Evolutionary conservation across 768 basidiomycete species (phyloP), one percentile per base, ranked within the genome.

Genomic region (Arthromyces matolae): DNA sequence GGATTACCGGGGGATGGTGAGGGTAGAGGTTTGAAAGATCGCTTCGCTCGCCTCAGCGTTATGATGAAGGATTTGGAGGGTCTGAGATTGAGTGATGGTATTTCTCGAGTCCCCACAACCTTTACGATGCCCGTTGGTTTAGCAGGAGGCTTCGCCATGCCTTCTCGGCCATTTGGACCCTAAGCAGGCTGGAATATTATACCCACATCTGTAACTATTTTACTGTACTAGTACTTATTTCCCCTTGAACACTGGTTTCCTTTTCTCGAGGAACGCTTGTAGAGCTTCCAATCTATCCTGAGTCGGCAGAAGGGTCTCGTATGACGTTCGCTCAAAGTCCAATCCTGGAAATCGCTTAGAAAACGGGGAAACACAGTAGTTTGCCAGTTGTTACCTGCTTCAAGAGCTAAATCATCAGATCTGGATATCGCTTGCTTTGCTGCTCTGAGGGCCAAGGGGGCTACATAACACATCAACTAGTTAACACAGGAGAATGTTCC

Each of bases 61-160:
- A 88, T 91, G 83, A 91, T 93, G 87, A 87, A 87, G 66, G 90
- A 93, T 38, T 64, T 93, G 52, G 89, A 92, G 64, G 76, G 78
- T 2, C 60, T 90, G 57, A 81, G 80, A 54, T 60, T 76, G 28
- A 66, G 74, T 33, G 84, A 87, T 41, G 77, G 80, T 18, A 71
- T 83, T 31, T 64, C 76, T n/a, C 72, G 77, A 61, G 73, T 82
- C 31, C 77, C 79, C 8, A n/a, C n/a, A n/a, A n/a, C n/a, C n/a
- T n/a, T n/a, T n/a, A n/a, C n/a, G n/a, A n/a, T n/a, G n/a, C n/a
- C n/a, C n/a, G 61, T 66, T 12, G 73, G 78, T 37, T 72, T 84
- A 28, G 65, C 75, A 18, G 75, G 76, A n/a, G 70, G 75, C 27
- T 81, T 86, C 59, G 70, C 76, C 3, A 70, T 74, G 29, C 56